phyloP scores from a whole-genome alignment of 2,329 filamentous ascomycete genomes.

The Beauveria medogensis region DNA sequence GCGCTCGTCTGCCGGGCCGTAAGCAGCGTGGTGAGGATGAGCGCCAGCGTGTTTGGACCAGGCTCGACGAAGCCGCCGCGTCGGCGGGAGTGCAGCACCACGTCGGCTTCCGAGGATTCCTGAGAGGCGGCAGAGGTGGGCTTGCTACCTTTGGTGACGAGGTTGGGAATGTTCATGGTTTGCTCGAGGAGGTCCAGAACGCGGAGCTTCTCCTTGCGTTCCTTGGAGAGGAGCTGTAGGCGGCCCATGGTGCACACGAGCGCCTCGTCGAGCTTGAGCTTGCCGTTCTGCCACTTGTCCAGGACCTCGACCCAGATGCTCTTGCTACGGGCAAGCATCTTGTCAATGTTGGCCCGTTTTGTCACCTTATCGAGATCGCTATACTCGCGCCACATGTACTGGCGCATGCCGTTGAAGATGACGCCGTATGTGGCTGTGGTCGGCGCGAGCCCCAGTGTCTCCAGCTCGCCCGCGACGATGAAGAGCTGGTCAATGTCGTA shows the following conservation, averaged over 20 bases:
- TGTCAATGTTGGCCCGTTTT: slow-evolving; percentile 26
- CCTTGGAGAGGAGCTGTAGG: slow-evolving; percentile 58
- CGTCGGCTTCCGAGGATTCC: neutral
- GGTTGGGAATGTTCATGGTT: slow-evolving; percentile 65
- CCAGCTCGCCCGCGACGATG: slow-evolving; percentile 63
- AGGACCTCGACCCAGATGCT: slow-evolving; percentile 75
- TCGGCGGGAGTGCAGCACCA: neutral
- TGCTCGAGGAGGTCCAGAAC: slow-evolving; percentile 71
- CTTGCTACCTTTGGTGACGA: slow-evolving; percentile 20
- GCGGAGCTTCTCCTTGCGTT: slow-evolving; percentile 55
- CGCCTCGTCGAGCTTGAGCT: slow-evolving; percentile 65
- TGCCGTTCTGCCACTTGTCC: slow-evolving; percentile 63
- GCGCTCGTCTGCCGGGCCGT: slow-evolving; percentile 50
- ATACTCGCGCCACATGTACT: slow-evolving; percentile 19
- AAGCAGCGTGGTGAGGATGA: slow-evolving; percentile 58
- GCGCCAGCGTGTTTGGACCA: slow-evolving; percentile 53
- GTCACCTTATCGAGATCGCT: slow-evolving; percentile 23
- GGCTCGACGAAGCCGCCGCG: slow-evolving; percentile 29
- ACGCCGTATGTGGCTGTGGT: slow-evolving; percentile 69
- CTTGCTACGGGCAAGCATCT: slow-evolving; percentile 57
- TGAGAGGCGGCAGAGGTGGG: neutral
- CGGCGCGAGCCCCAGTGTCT: slow-evolving; percentile 54
- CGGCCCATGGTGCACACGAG: slow-evolving; percentile 76
- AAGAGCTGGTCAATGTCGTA: slow-evolving; percentile 75
- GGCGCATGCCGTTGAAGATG: slow-evolving; percentile 68